phyloP scores from a whole-genome alignment of 2,329 filamentous ascomycete genomes.

The Scleromitrula shiraiana region DNA sequence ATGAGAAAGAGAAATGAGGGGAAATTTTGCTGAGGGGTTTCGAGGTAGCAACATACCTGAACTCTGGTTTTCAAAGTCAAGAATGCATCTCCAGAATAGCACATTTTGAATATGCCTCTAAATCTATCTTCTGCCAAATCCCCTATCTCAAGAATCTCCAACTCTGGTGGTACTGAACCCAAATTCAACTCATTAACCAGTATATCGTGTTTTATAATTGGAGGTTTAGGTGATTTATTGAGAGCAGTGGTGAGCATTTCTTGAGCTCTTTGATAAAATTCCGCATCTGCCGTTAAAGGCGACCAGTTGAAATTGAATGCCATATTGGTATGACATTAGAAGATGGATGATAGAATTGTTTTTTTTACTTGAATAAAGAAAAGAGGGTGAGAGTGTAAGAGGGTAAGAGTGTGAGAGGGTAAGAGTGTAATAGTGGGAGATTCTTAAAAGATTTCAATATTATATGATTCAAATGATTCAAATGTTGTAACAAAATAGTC shows the following conservation, averaged over 20 bases:
- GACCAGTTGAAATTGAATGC: constrained; percentile 99
- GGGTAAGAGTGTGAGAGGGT: no score
- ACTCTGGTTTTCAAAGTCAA: constrained; percentile 92
- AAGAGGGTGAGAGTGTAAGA: not conserved
- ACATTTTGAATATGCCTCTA: constrained; percentile 98
- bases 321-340: constrained; percentile 48
- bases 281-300: constrained; percentile 90
- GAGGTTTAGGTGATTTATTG: constrained; percentile 96
- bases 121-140: constrained; percentile 96
- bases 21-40: no score
- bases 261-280: constrained; percentile 81
- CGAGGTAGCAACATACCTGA: constrained; percentile 50
- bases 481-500: no score
- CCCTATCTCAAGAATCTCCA: constrained; percentile 96
- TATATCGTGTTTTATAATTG: constrained; percentile 99
- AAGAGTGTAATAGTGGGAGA: no score
- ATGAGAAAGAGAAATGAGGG: not conserved
- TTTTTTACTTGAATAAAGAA: not conserved
- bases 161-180: constrained; percentile 84
- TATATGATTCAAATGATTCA: no score
- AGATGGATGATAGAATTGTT: not conserved
- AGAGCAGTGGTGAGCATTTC: constrained; percentile 90
- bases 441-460: no score
- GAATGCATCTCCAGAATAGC: constrained; percentile 90
- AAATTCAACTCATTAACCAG: constrained; percentile 96